These are phyloP conservation scores for Alternaria sp. DNA, from an alignment of 2,329 filamentous ascomycete genomes.

Conservation along the genomic window DNA sequence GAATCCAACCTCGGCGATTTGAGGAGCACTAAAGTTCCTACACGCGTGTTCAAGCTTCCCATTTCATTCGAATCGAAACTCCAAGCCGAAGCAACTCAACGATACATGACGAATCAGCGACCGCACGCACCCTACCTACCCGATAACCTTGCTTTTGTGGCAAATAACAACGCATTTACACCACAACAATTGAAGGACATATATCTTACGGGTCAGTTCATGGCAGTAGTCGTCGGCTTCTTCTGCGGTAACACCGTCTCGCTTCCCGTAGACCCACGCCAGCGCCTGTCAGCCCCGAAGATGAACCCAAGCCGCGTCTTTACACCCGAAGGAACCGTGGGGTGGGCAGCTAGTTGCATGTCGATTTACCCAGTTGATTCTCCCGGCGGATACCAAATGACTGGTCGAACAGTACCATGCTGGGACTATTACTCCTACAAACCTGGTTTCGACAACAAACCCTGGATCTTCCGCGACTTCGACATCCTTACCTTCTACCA, in stretches of 20 bases:
- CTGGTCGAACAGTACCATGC: slow-evolving; percentile 62
- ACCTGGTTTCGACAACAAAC: slow-evolving; percentile 56
- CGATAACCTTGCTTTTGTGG: slow-evolving; percentile 67
- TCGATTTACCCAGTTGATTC: slow-evolving; percentile 65
- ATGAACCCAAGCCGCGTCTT: slow-evolving; percentile 65
- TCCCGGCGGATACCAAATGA: slow-evolving; percentile 66
- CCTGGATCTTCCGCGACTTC: slow-evolving; percentile 66
- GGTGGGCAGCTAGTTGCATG: slow-evolving; percentile 65
- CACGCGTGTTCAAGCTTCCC: slow-evolving; percentile 55
- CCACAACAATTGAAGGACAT: slow-evolving; percentile 61
- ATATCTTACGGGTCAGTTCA: slow-evolving; percentile 60
- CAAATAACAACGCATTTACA: slow-evolving; percentile 63
- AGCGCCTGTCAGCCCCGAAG: slow-evolving; percentile 64
- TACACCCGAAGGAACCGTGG: slow-evolving; percentile 65
- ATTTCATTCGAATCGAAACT: slow-evolving; percentile 55
- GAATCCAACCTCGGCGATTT: slow-evolving; percentile 57
- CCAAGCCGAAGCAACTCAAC: slow-evolving; percentile 62
- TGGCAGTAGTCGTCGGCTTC: slow-evolving; percentile 64
- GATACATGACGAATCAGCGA: slow-evolving; percentile 69
- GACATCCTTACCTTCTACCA: slow-evolving; percentile 65
- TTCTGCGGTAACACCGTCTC: slow-evolving; percentile 63
- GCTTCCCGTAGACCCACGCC: slow-evolving; percentile 63
- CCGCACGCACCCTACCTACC: slow-evolving; percentile 69
- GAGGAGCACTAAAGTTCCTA: slow-evolving; percentile 53
- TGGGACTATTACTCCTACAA: slow-evolving; percentile 64